Evolutionary conservation across 2,329 filamentous ascomycete genomes (phyloP), one percentile per base, ranked within the genome.

Genomic region (Aureobasidium sp.): DNA sequence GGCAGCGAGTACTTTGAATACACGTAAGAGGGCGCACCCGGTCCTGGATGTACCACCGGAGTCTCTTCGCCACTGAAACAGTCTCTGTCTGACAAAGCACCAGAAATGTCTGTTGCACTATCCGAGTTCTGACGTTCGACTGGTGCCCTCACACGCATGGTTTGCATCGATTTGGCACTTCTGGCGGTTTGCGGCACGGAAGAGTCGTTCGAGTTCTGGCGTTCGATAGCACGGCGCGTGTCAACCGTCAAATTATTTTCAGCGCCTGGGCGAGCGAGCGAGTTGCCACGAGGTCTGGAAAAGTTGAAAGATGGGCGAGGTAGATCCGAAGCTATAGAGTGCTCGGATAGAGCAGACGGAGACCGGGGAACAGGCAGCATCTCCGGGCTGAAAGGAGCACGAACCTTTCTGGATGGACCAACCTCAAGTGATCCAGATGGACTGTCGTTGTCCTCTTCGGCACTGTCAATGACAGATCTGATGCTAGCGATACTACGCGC

Each of bases 281-380:
- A 82, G 69, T 87, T 81, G 72, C 93, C 96, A 63, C 95, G 75
- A 0, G 94, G 94, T 45, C 94, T 83, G 0, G 94, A 97, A 72
- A 97, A 97, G 74, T 99, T 97, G 75, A 95, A 93, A 0, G 88
- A 84, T 0, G 90, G 88, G 17, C 87, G 83, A 13, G 86, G 84
- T 37, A 91, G 74, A 31, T 78, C 74, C 19, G 68, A 79, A 50
- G 75, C 81, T 46, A 81, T 80, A 1, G 91, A 95, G 54, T 84
- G 83, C 63, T 96, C 90, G 1, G 93, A 97, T 63, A 85, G 86
- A 38, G 90, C 81, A 0, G 94, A 97, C 1, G 91, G 90, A 0
- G 92, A 95, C 68, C 91, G 83, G 61, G 85, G 83, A 67, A 86
- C 82, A 29, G 84, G 79, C 17, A 82, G 79, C 61, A 81, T 74